Conservation (phyloP, 768 basidiomycete genomes). For the Serpula lacrymans region DNA sequence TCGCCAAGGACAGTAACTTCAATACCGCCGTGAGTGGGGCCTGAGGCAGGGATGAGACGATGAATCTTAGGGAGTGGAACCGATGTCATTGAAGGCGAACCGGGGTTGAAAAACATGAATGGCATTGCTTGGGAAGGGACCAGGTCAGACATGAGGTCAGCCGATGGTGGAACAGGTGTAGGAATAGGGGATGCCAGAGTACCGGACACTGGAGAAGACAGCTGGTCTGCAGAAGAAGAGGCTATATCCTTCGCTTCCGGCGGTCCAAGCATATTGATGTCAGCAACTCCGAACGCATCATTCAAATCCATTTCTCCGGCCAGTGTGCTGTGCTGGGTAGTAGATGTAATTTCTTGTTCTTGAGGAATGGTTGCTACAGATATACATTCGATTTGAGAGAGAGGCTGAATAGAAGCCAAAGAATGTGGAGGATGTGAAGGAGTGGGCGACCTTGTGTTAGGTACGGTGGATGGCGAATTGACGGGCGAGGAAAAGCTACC, state of each 20-base stretch:
- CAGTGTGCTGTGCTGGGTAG: conserved; percentile 3
- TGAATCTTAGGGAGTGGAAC: conserved; percentile 72
- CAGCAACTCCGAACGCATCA: conserved; percentile 7
- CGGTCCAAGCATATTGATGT: conserved; percentile 12
- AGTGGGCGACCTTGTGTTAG: conserved; percentile 28
- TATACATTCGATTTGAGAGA: conserved; percentile 3
- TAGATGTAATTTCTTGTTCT: conserved; percentile 7
- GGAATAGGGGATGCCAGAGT: conserved; percentile 14
- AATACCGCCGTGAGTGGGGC: conserved; percentile 89
- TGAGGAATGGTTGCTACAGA: conserved; percentile 1
- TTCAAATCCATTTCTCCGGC: too few species aligned
- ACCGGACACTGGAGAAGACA: conserved; percentile 14
- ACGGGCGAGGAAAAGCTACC: conserved; percentile 48
- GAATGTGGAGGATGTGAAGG: conserved; percentile 20
- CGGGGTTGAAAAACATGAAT: conserved; percentile 59
- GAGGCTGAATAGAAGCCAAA: conserved; percentile 11
- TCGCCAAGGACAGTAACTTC: conserved; percentile 92
- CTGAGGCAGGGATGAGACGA: conserved; percentile 77
- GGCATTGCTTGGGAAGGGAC: conserved; percentile 44
- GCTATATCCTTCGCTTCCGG: conserved; percentile 13
- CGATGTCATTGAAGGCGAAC: conserved; percentile 42
- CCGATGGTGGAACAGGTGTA: conserved; percentile 13
- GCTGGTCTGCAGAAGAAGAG: conserved; percentile 11
- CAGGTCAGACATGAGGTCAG: conserved; percentile 15
- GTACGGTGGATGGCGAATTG: conserved; percentile 38